Evolutionary conservation across 371 early-diverging fungal species (phyloP).

Genomic region (Rhizopus sp.): DNA sequence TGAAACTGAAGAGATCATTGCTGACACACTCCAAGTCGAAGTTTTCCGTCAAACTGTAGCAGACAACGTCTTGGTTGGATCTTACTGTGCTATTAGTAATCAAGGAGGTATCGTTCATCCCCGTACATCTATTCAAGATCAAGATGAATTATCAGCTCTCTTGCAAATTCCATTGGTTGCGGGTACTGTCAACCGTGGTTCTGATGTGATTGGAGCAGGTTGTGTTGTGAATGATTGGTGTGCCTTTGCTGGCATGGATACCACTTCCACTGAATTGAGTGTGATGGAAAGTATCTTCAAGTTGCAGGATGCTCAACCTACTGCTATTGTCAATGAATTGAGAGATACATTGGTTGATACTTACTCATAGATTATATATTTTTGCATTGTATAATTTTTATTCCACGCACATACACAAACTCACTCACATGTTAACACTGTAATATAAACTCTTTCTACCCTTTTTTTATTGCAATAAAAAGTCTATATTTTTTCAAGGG

Average conservation of each 20-base stretch:
- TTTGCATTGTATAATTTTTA: not conserved
- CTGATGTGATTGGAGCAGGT: slow-evolving; percentile 98
- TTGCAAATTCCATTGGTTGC: slow-evolving; percentile 98
- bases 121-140: slow-evolving; percentile 94
- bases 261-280: slow-evolving; percentile 97
- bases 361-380: slow-evolving; percentile 60
- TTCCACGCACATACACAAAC: not conserved
- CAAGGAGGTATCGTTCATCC: slow-evolving; percentile 99
- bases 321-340: slow-evolving; percentile 91
- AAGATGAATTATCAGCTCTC: slow-evolving; percentile 98
- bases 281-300: slow-evolving; percentile 99
- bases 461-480: too few relatives aligned
- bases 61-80: slow-evolving; percentile 98
- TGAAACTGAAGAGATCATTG: slow-evolving; percentile 99
- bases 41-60: slow-evolving; percentile 99
- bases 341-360: slow-evolving; percentile 93
- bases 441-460: too few relatives aligned
- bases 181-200: slow-evolving; percentile 99
- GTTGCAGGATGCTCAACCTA: slow-evolving; percentile 88
- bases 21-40: slow-evolving; percentile 97
- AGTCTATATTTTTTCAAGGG: too few relatives aligned
- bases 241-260: slow-evolving; percentile 98
- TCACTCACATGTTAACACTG: not conserved
- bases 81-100: slow-evolving; percentile 97
- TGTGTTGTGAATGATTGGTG: slow-evolving; percentile 99